Evolutionary conservation across 768 basidiomycete species (phyloP).

Genomic region (Rickenella mellea): DNA sequence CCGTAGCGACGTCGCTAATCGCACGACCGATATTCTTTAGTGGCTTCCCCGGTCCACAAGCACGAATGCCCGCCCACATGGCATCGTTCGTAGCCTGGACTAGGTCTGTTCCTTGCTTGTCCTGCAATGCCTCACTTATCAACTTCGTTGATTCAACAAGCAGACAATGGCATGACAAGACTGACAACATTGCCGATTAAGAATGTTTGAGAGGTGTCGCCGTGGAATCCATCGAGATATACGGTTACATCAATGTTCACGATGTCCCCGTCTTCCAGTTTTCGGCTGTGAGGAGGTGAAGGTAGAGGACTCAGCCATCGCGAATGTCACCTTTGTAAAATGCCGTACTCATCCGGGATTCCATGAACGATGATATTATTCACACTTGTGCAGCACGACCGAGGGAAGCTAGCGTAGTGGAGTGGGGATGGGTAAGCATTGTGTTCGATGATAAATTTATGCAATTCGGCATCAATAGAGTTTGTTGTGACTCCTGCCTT

Average conservation of each 20-base stretch:
- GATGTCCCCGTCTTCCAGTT: constrained; percentile 74
- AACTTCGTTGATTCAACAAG: neutral
- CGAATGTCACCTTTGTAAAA: neutral
- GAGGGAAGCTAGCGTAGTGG: constrained; percentile 64
- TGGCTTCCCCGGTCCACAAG: constrained; percentile 63
- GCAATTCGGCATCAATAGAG: constrained; percentile 60
- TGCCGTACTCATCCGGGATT: constrained; percentile 79
- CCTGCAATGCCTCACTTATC: constrained; percentile 31
- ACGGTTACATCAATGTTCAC: constrained; percentile 86
- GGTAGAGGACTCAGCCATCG: constrained; percentile 1
- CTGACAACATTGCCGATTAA: constrained; percentile 69
- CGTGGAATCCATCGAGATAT: constrained; percentile 77
- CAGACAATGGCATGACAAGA: constrained; percentile 6
- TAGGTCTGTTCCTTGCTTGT: constrained; percentile 57
- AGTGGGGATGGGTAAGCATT: constrained; percentile 85
- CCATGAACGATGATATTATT: constrained; percentile 86
- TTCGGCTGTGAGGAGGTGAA: constrained; percentile 41
- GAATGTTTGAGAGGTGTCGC: constrained; percentile 83
- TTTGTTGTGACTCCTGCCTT: constrained; percentile 71
- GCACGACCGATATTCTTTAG: constrained; percentile 65
- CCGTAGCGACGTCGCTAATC: constrained; percentile 42
- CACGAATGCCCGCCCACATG: constrained; percentile 57
- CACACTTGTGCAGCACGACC: constrained; percentile 77
- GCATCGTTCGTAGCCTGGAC: constrained; percentile 55
- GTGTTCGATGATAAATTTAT: constrained; percentile 56